Conservation (phyloP, 1,139 yeast species). For the Nakaseomyces sp. region DNA sequence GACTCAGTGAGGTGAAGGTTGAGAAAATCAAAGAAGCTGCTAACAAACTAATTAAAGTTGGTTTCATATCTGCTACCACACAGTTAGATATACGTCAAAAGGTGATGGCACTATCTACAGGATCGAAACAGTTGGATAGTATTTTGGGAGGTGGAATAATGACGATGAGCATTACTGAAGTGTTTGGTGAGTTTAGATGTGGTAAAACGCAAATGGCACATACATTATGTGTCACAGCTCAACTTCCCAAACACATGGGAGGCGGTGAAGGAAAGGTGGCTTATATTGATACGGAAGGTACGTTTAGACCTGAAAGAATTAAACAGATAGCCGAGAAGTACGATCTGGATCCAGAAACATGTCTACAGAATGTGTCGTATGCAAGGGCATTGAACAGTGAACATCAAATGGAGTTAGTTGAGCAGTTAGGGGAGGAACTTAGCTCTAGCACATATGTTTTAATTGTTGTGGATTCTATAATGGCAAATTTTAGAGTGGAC, state of each 20-base stretch:
- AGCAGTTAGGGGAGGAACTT: slow-evolving; percentile 42
- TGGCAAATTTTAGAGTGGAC: slow-evolving; percentile 57
- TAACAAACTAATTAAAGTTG: slow-evolving; percentile 40
- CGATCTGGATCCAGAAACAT: slow-evolving; percentile 45
- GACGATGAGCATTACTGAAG: slow-evolving; percentile 56
- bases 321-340: slow-evolving; percentile 46
- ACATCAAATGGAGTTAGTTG: slow-evolving; percentile 51
- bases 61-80: slow-evolving; percentile 46
- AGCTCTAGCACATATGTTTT: slow-evolving; percentile 43
- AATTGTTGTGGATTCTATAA: slow-evolving; percentile 47
- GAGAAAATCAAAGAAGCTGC: slow-evolving; percentile 59
- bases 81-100: slow-evolving; percentile 43
- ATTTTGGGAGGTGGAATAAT: slow-evolving; percentile 51
- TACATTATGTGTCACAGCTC: slow-evolving; percentile 52
- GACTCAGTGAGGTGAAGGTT: slow-evolving; percentile 50
- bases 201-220: slow-evolving; percentile 56
- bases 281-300: slow-evolving; percentile 53
- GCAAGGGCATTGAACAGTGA: slow-evolving; percentile 55
- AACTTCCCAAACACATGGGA: slow-evolving; percentile 45
- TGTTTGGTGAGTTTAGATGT: slow-evolving; percentile 55
- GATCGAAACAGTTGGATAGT: slow-evolving; percentile 45
- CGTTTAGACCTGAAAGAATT: slow-evolving; percentile 51
- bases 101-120: slow-evolving; percentile 44
- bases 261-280: slow-evolving; percentile 60
- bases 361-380: slow-evolving; percentile 46